These are phyloP conservation scores for Coccomyxa subellipsoidea DNA, from an alignment of 163 green algal species.

Conservation along the genomic window DNA sequence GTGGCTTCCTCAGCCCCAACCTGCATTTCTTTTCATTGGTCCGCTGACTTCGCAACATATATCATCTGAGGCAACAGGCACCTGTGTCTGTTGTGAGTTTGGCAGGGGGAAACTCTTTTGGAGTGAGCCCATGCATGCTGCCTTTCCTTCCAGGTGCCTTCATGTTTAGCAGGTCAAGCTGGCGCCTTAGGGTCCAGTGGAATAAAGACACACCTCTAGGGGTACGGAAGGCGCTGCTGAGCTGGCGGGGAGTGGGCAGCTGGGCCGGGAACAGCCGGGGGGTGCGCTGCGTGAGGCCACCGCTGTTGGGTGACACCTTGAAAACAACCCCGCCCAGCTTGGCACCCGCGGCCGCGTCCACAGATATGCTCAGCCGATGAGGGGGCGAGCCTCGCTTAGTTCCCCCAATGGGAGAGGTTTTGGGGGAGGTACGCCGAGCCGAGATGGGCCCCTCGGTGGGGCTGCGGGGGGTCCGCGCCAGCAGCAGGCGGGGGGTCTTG, in stretches of 20 bases:
- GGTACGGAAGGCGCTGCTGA: background rate
- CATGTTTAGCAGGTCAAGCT: no score
- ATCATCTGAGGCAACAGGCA: no score
- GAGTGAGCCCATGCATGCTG: no score
- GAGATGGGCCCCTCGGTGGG: background rate
- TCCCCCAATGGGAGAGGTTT: background rate
- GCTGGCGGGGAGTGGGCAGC: background rate
- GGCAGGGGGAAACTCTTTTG: no score
- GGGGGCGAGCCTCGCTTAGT: background rate
- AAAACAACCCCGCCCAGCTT: background rate
- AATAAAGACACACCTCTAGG: background rate
- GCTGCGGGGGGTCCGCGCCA: background rate
- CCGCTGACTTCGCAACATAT: no score
- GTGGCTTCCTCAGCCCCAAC: no score
- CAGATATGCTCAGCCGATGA: background rate
- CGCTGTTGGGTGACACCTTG: background rate
- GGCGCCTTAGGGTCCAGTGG: no score
- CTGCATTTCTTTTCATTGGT: no score
- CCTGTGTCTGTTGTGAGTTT: no score
- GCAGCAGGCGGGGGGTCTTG: background rate
- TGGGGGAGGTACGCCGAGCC: background rate
- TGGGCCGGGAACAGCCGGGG: background rate
- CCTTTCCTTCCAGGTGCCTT: no score
- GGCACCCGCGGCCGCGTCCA: background rate
- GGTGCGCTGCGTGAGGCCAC: background rate